Evolutionary conservation across 2,329 filamentous ascomycete genomes (phyloP).

Genomic region (Annulohypoxylon truncatum): DNA sequence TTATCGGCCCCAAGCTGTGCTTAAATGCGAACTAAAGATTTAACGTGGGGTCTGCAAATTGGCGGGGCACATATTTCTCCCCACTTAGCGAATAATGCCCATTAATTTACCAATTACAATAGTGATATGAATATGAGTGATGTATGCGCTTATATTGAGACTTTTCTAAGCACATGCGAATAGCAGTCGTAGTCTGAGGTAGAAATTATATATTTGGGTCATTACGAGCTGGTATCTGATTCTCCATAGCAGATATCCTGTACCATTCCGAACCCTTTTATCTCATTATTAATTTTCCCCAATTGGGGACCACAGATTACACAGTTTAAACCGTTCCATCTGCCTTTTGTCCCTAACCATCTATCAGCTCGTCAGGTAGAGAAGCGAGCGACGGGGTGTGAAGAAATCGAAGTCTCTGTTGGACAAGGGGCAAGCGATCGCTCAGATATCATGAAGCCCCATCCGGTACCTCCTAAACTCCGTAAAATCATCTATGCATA

Average conservation of each 20-base stretch:
- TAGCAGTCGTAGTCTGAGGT: neutral
- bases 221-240: constrained; percentile 38
- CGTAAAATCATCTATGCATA: constrained; percentile 42
- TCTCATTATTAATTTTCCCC: constrained; percentile 31
- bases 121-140: neutral
- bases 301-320: constrained; percentile 24
- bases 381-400: constrained; percentile 39
- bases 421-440: constrained; percentile 42
- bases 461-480: constrained; percentile 40
- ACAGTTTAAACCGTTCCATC: constrained; percentile 16
- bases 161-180: neutral
- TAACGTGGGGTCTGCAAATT: constrained; percentile 8
- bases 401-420: constrained; percentile 22
- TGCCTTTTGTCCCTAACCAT: constrained; percentile 27
- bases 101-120: neutral
- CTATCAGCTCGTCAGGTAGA: constrained; percentile 30
- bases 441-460: constrained; percentile 44
- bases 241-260: constrained; percentile 32
- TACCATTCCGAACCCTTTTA: constrained; percentile 29
- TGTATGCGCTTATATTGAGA: neutral
- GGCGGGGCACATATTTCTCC: neutral
- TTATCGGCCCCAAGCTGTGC: constrained; percentile 23
- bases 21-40: neutral
- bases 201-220: constrained; percentile 22
- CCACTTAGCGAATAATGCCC: constrained; percentile 16